Conservation (phyloP, 1,284 basidiomycete genomes). For the Cronartium quercuum region DNA sequence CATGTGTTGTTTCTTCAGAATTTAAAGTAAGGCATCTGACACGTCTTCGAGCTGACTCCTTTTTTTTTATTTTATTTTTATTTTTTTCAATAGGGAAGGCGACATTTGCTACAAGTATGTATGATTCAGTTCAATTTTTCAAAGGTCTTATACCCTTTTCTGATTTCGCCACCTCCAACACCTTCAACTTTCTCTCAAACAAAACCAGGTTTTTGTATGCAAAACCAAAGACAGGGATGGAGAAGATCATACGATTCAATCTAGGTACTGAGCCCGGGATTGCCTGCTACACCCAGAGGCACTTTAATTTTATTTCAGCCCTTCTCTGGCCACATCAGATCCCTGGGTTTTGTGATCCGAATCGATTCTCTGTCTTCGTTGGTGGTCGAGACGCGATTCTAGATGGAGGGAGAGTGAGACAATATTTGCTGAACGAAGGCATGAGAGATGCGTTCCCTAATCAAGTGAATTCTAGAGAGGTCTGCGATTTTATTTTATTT, state of each 20-base stretch:
- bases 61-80: neutral
- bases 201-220: slow-evolving; percentile 27
- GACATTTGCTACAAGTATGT: slow-evolving; percentile 36
- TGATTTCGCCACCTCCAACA: neutral
- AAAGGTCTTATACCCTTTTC: too few species aligned
- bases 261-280: slow-evolving; percentile 18
- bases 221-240: slow-evolving; percentile 25
- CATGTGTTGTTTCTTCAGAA: neutral
- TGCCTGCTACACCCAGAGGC: slow-evolving; percentile 14
- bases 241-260: slow-evolving; percentile 9
- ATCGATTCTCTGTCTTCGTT: slow-evolving; percentile 26
- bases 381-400: slow-evolving; percentile 17
- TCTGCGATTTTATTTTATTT: neutral
- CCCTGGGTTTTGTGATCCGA: slow-evolving; percentile 30
- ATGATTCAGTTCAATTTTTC: neutral
- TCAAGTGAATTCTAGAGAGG: neutral
- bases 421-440: slow-evolving; percentile 19
- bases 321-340: slow-evolving; percentile 31
- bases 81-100: slow-evolving; percentile 6
- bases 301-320: slow-evolving; percentile 17
- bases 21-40: neutral
- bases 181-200: neutral
- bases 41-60: neutral
- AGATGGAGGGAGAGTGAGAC: slow-evolving; percentile 11
- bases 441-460: slow-evolving; percentile 15